A percentile compares a stretch with the other conserved stretches of the same genome.
These are phyloP conservation scores for Phytopythium kandeliae DNA, from an alignment of 352 stramenopile species.

Conservation along the genomic window DNA sequence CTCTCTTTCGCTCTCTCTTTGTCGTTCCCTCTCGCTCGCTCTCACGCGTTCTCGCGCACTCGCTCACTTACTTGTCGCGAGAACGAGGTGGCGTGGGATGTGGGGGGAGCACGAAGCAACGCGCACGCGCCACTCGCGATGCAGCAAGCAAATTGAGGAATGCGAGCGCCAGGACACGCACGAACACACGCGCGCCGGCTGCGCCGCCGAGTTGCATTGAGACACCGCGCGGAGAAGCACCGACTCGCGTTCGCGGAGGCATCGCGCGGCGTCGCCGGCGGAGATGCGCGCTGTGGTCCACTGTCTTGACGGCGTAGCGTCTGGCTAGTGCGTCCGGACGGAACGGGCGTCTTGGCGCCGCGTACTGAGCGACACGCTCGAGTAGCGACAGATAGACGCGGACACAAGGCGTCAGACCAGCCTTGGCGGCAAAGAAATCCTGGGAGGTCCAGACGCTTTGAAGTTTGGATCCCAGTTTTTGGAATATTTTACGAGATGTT, in stretches of 20 bases:
- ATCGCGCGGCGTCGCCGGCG: conserved; percentile 3
- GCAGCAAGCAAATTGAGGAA: not conserved
- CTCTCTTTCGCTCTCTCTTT: not conserved
- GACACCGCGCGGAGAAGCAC: not conserved
- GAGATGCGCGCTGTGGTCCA: not conserved
- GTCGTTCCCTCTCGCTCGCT: not conserved
- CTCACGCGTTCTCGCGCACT: too few relatives aligned
- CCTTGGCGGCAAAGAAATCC: not conserved
- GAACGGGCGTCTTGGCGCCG: not conserved
- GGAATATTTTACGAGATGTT: conserved; percentile 1
- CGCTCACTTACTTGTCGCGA: too few relatives aligned
- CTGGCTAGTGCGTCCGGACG: not conserved
- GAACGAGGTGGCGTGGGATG: not conserved
- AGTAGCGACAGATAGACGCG: not conserved
- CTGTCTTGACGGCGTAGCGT: not conserved
- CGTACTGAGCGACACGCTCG: too few relatives aligned
- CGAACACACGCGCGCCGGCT: not conserved
- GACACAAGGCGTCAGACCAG: not conserved
- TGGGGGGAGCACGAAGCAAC: too few relatives aligned
- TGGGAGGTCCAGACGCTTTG: not conserved
- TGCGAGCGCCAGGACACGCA: not conserved
- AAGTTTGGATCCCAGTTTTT: conserved; percentile 1
- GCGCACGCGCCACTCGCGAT: too few relatives aligned
- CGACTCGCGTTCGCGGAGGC: conserved; percentile 2
- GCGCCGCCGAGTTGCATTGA: not conserved